phyloP scores from a whole-genome alignment of 2,329 filamentous ascomycete genomes.

The Bipolaris bicolor region DNA sequence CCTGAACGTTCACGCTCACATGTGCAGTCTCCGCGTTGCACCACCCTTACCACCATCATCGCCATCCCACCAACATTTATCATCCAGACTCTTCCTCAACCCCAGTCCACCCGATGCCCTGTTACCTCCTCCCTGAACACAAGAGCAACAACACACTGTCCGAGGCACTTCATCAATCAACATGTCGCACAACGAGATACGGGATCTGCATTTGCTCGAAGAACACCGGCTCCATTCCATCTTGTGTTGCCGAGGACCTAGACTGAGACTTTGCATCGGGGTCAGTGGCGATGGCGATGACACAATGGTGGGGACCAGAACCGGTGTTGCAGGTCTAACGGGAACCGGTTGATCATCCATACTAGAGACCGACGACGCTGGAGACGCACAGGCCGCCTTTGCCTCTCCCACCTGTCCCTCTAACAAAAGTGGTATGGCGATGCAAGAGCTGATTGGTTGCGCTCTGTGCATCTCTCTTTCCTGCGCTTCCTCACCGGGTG shows the following conservation, averaged over 20 bases:
- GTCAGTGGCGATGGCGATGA: neutral
- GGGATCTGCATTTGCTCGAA: constrained; percentile 2
- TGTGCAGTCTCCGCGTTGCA: neutral
- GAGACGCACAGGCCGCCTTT: neutral
- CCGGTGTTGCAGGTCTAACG: neutral
- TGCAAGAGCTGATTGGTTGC: neutral
- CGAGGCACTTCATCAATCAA: neutral
- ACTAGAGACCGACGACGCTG: neutral
- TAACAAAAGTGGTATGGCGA: neutral
- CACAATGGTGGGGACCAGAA: neutral
- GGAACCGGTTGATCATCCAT: neutral
- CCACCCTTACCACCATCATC: neutral
- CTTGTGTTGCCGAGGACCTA: constrained; percentile 1
- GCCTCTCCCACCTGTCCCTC: too few species aligned
- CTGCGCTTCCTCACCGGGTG: neutral
- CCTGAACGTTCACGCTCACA: too few species aligned
- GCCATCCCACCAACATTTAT: neutral
- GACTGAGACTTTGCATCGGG: constrained; percentile 4
- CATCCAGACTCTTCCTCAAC: neutral
- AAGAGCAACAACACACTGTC: neutral
- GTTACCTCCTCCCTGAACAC: neutral
- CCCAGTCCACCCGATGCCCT: neutral
- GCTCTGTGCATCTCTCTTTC: neutral
- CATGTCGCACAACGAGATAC: neutral
- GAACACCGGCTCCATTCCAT: neutral